Conservation (phyloP, 2,329 filamentous ascomycete genomes). For the Xylaria sp. region DNA sequence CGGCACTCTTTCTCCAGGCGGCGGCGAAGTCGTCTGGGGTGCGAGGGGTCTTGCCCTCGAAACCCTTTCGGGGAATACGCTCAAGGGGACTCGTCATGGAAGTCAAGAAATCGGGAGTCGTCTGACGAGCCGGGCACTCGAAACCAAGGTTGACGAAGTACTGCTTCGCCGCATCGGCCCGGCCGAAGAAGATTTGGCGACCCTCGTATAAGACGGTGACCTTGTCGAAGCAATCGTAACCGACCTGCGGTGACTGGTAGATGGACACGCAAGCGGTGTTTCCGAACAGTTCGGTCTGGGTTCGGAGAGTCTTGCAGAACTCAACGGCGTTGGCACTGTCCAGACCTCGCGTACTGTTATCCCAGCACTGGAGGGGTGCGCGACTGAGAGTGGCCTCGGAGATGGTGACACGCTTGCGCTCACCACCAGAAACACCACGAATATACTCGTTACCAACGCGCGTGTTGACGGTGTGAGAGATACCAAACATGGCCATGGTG, state of each 20-base stretch:
- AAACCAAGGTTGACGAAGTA: conserved; percentile 66
- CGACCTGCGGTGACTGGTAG: conserved; percentile 62
- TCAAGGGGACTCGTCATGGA: conserved; percentile 60
- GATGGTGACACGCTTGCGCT: conserved; percentile 63
- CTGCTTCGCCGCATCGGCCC: conserved; percentile 51
- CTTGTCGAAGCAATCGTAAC: conserved; percentile 62
- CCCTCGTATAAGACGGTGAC: conserved; percentile 54
- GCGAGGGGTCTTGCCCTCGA: conserved; percentile 50
- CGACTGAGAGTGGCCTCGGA: conserved; percentile 56
- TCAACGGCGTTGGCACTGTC: conserved; percentile 72
- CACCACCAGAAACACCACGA: conserved; percentile 68
- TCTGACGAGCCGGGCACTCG: conserved; percentile 60
- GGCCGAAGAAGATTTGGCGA: conserved; percentile 59
- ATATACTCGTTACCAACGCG: conserved; percentile 70
- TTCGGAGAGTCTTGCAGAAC: conserved; percentile 64
- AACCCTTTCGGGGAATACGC: conserved; percentile 51
- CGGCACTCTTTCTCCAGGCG: conserved; percentile 51
- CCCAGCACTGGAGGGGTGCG: conserved; percentile 59
- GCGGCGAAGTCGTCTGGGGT: conserved; percentile 58
- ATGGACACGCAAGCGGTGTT: conserved; percentile 66
- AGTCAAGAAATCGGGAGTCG: conserved; percentile 66
- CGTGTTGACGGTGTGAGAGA: conserved; percentile 67
- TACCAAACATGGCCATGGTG: conserved; percentile 70
- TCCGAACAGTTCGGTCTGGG: conserved; percentile 59
- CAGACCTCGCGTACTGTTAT: conserved; percentile 69